Evolutionary conservation across 768 basidiomycete genomes (phyloP).

Genomic region (Kwoniella bestiolae): DNA sequence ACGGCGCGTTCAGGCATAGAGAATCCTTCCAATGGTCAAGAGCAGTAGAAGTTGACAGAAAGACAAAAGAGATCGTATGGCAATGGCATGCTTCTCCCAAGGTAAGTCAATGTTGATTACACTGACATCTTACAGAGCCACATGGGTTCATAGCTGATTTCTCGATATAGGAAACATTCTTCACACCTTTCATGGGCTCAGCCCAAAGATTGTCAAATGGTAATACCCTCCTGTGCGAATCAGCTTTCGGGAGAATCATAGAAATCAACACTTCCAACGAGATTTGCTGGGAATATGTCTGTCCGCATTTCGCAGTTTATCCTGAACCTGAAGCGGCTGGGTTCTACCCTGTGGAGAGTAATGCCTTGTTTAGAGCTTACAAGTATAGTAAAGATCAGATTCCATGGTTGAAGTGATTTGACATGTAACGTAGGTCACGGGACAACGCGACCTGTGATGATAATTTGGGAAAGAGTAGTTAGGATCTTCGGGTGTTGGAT

Average conservation of each 20-base stretch:
- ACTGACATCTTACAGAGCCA: background rate
- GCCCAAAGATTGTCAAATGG: constrained; percentile 30
- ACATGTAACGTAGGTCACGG: background rate
- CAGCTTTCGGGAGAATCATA: constrained; percentile 30
- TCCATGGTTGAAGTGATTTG: constrained; percentile 15
- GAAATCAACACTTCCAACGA: constrained; percentile 36
- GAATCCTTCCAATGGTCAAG: constrained; percentile 36
- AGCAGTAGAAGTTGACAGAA: constrained; percentile 30
- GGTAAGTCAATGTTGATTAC: constrained; percentile 8
- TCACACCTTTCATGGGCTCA: constrained; percentile 32
- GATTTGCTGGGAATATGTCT: constrained; percentile 39
- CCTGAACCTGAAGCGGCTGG: constrained; percentile 49
- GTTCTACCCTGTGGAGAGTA: constrained; percentile 42
- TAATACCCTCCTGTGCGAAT: constrained; percentile 29
- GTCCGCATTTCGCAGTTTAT: constrained; percentile 38
- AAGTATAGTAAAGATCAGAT: constrained; percentile 28
- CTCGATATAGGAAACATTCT: constrained; percentile 25
- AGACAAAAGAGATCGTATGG: constrained; percentile 33
- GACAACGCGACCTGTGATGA: no score
- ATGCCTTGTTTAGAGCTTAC: constrained; percentile 26
- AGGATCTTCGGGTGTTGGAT: no score
- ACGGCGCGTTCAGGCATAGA: constrained; percentile 43
- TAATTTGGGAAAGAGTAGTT: no score
- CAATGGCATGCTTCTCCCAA: constrained; percentile 23
- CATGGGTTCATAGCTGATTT: background rate